A percentile compares a stretch with the other conserved stretches of the same genome.
Evolutionary conservation across 768 basidiomycete genomes (phyloP).

Genomic region (Amanita phalloides): DNA sequence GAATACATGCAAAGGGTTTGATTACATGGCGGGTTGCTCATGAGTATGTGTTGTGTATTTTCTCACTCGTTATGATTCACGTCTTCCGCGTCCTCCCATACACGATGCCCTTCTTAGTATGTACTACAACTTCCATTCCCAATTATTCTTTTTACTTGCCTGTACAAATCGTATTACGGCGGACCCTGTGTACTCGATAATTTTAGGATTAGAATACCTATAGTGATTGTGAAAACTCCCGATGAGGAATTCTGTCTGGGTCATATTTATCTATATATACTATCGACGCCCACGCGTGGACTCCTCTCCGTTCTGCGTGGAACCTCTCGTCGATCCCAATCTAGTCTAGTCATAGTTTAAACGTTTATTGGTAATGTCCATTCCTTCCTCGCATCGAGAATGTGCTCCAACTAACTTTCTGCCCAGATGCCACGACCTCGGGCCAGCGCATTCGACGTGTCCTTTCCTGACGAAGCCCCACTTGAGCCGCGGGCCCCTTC

Average conservation of each 20-base stretch:
- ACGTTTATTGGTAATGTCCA: no score
- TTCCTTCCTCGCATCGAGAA: not conserved
- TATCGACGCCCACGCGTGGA: no score
- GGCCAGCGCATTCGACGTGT: conserved; percentile 44
- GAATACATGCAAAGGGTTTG: not conserved
- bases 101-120: not conserved
- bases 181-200: not conserved
- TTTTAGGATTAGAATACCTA: not conserved
- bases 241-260: not conserved
- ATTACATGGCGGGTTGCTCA: not conserved
- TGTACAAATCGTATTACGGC: not conserved
- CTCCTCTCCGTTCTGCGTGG: no score
- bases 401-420: not conserved
- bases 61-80: not conserved
- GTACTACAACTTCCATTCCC: not conserved
- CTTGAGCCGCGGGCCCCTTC: not conserved
- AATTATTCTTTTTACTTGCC: not conserved
- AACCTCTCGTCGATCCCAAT: no score
- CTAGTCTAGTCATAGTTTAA: no score
- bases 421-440: conserved; percentile 27
- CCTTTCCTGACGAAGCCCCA: conserved; percentile 31
- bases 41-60: not conserved
- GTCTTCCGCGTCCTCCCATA: no score
- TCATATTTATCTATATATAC: no score
- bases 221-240: not conserved